phyloP scores from a whole-genome alignment of 1,139 yeast genomes.

The Yamadazyma spencermartinsiae region DNA sequence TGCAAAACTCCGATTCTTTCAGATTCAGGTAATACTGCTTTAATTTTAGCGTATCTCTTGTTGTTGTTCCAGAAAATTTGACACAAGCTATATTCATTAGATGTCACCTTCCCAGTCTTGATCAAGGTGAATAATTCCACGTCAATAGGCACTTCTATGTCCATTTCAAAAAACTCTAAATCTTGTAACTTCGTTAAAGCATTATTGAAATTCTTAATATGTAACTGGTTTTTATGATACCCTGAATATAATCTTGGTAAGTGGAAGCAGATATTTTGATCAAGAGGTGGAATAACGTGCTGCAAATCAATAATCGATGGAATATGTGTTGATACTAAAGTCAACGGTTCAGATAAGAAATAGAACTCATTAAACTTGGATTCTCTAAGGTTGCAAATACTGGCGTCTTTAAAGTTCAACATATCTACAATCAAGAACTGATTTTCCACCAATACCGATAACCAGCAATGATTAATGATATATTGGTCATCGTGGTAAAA shows the following conservation, averaged over 20 bases:
- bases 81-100: conserved; percentile 61
- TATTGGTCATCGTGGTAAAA: conserved; percentile 52
- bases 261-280: conserved; percentile 73
- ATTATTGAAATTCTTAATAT: conserved; percentile 69
- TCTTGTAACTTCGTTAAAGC: conserved; percentile 74
- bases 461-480: conserved; percentile 84
- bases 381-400: conserved; percentile 35
- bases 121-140: conserved; percentile 62
- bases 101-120: conserved; percentile 51
- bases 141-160: conserved; percentile 66
- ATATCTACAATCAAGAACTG: conserved; percentile 79
- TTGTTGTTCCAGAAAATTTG: conserved; percentile 74
- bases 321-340: conserved; percentile 79
- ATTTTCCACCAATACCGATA: conserved; percentile 70
- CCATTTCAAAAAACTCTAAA: conserved; percentile 77
- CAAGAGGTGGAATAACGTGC: conserved; percentile 82
- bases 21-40: conserved; percentile 74
- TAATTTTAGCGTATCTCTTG: conserved; percentile 69
- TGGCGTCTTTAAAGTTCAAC: conserved; percentile 36
- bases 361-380: conserved; percentile 54
- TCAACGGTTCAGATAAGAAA: conserved; percentile 74
- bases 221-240: conserved; percentile 59
- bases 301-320: conserved; percentile 80
- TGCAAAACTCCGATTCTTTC: conserved; percentile 71
- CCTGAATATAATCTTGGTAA: conserved; percentile 86